A percentile compares a stretch with the other conserved stretches of the same genome.
Evolutionary conservation across 164 flowering plant species (phyloP).

Genomic region (Akebia trifoliata): DNA sequence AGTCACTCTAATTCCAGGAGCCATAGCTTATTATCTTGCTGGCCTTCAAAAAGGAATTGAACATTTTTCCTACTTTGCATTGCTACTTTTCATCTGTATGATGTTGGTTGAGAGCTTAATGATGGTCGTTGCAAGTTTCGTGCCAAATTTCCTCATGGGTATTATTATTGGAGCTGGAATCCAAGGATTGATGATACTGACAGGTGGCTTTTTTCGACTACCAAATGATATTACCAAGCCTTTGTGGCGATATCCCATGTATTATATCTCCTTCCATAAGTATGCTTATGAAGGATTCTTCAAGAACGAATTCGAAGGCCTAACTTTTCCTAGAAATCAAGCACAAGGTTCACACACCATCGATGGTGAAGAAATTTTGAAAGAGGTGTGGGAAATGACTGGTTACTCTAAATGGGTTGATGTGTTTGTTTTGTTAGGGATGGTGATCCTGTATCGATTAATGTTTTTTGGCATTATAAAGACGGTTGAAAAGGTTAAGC

Average conservation of each 20-base stretch:
- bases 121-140: slow-evolving; percentile 58
- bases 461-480: slow-evolving; percentile 41
- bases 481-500: slow-evolving; percentile 30
- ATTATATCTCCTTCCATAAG: slow-evolving; percentile 43
- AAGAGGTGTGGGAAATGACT: slow-evolving; percentile 37
- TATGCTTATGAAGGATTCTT: slow-evolving; percentile 43
- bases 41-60: slow-evolving; percentile 33
- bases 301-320: slow-evolving; percentile 48
- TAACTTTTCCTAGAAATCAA: slow-evolving; percentile 19
- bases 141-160: slow-evolving; percentile 63
- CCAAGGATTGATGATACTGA: slow-evolving; percentile 50
- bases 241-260: slow-evolving; percentile 58
- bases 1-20: slow-evolving; percentile 42
- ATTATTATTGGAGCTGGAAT: slow-evolving; percentile 54
- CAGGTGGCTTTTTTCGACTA: slow-evolving; percentile 47
- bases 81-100: slow-evolving; percentile 30
- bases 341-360: slow-evolving; percentile 17
- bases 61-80: slow-evolving; percentile 35
- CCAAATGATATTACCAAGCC: slow-evolving; percentile 51
- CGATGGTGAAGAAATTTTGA: slow-evolving; percentile 31
- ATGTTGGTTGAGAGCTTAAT: slow-evolving; percentile 57
- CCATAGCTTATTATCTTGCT: slow-evolving; percentile 40
- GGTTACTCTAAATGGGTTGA: slow-evolving; percentile 52
- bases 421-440: slow-evolving; percentile 41
- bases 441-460: slow-evolving; percentile 40